Conservation (phyloP, 2,329 filamentous ascomycete genomes). For the Fusarium clavum region DNA sequence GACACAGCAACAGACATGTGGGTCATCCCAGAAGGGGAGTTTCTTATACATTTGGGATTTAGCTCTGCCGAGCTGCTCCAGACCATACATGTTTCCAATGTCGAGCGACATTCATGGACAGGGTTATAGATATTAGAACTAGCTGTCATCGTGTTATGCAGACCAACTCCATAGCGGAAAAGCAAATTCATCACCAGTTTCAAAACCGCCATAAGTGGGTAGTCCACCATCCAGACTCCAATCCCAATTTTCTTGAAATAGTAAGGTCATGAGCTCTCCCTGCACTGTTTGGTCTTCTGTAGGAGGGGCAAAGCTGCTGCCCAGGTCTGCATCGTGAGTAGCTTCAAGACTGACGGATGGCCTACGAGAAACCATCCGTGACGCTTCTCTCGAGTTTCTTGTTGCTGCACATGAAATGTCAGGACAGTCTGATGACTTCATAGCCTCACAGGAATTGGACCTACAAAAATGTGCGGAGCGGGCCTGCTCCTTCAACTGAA, state of each 20-base stretch:
- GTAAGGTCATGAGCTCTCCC: background rate
- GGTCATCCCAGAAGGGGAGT: background rate
- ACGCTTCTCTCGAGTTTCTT: background rate
- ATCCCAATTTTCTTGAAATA: constrained; percentile 11
- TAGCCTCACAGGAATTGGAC: background rate
- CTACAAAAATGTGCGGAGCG: background rate
- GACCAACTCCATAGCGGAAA: background rate
- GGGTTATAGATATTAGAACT: background rate
- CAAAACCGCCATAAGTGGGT: constrained; percentile 3
- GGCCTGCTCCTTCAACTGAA: background rate
- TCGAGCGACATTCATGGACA: background rate
- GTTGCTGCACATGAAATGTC: background rate
- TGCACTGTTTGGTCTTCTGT: background rate
- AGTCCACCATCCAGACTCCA: constrained; percentile 7
- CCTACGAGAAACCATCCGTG: background rate
- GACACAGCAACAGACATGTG: background rate
- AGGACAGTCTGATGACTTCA: background rate
- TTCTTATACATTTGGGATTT: background rate
- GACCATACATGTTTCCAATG: background rate
- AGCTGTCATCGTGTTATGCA: accelerated
- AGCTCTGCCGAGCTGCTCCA: background rate
- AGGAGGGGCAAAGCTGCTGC: accelerated
- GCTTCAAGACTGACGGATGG: background rate
- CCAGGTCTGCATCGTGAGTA: background rate
- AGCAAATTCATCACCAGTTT: background rate